phyloP scores from a whole-genome alignment of 129 eudicot genomes.

The Arctium minus region DNA sequence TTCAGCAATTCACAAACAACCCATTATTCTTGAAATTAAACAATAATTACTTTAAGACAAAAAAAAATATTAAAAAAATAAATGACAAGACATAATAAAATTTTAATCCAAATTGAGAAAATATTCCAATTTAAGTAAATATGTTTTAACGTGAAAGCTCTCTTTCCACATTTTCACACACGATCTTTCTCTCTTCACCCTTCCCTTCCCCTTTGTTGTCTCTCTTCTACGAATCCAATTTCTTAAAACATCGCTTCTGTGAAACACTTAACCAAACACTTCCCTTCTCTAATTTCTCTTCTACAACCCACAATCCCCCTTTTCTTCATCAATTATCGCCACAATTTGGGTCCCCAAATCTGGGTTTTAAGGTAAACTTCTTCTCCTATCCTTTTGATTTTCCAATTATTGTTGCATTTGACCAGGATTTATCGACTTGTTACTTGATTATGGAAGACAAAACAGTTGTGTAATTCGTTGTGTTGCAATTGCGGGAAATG shows the following conservation, averaged over 20 bases:
- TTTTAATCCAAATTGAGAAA: not conserved
- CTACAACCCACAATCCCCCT: not conserved
- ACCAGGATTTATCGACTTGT: not conserved
- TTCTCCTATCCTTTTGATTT: not conserved
- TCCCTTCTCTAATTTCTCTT: not conserved
- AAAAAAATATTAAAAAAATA: too few species aligned
- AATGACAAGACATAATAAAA: too few species aligned
- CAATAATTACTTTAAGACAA: too few species aligned
- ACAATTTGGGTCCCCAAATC: not conserved
- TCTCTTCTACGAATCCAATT: constrained; percentile 12
- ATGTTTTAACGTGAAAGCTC: not conserved
- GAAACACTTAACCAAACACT: constrained; percentile 20
- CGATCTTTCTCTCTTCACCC: constrained; percentile 12
- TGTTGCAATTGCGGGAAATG: constrained; percentile 7
- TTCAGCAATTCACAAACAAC: too few species aligned
- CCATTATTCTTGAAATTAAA: too few species aligned
- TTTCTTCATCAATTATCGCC: not conserved
- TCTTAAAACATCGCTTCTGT: constrained; percentile 16
- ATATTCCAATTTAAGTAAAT: not conserved
- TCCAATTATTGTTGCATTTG: not conserved
- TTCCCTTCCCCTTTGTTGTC: not conserved
- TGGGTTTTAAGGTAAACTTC: constrained; percentile 15
- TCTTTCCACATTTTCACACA: constrained; percentile 21
- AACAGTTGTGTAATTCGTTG: not conserved
- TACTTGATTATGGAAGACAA: not conserved